Evolutionary conservation across 2,329 filamentous ascomycete species (phyloP), one percentile per base, ranked within the genome.

Genomic region (Escovopsis weberi): DNA sequence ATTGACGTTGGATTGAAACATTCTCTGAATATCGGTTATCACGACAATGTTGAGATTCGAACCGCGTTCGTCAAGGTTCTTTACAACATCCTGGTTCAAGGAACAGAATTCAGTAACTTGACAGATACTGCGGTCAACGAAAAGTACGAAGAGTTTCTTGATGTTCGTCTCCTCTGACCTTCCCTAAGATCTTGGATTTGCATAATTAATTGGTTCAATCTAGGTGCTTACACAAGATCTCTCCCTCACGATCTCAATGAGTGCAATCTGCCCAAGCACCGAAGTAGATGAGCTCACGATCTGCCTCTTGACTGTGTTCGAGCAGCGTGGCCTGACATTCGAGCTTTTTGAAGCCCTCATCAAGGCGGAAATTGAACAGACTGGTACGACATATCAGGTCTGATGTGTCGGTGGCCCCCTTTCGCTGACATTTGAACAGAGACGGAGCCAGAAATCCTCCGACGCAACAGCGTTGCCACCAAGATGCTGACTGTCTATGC

Each of bases 401-500:
- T 15, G 15, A 2, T n/a, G 19, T n/a, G 19, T 10, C 11, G n/a
- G 19, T 5, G 10, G 15, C n/a, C 4, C 6, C 10, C 4, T 3
- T 6, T 9, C 5, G 38, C 51, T 59, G 39, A 55, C 12, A 1
- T 33, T 1, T 3, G 4, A 10, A 12, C 33, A 69, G 79, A 82
- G 54, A 82, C 78, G 42, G 79, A 82, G 53, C 70, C 78, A 2
- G 79, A 83, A 51, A 66, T 83, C 19, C 59, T 83, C 10, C 69
- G 79, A n/a, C 67, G 78, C 40, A 80, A 79, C 30, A 82, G 77
- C 49, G 78, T 83, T 2, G 75, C 77, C n/a, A 82, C 79, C 2
- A 83, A 82, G 55, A 80, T 82, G 70, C 66, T 83, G 2, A 81
- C 79, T 1, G 69, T 82, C 7, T 83, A 81, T 51, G 78, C 78